These are phyloP conservation scores for Colletotrichum plurivorum DNA, from an alignment of 2,329 filamentous ascomycete species.

Conservation along the genomic window DNA sequence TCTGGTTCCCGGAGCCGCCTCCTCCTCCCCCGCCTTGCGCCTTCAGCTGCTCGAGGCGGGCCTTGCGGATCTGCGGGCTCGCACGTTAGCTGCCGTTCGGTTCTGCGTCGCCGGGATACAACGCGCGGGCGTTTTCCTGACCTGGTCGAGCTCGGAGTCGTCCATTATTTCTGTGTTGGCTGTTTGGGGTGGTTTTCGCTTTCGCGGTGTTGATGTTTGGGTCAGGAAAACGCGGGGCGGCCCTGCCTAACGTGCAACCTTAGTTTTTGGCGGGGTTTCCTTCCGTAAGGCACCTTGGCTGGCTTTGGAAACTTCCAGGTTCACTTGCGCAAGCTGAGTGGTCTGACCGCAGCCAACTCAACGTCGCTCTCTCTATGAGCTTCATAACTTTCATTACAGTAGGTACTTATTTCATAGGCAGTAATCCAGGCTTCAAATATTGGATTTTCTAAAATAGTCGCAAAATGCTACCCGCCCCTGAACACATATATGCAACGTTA, in stretches of 20 bases:
- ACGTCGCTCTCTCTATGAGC: background rate
- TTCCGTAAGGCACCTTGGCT: background rate
- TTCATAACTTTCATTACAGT: background rate
- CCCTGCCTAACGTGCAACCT: slow-evolving; percentile 28
- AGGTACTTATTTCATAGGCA: background rate
- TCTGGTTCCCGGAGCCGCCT: slow-evolving; percentile 63
- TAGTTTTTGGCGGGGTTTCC: slow-evolving; percentile 40
- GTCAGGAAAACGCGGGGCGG: slow-evolving; percentile 36
- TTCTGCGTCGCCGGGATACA: background rate
- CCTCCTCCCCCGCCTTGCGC: slow-evolving; percentile 70
- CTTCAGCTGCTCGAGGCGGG: slow-evolving; percentile 94
- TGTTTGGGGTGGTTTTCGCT: slow-evolving; percentile 4
- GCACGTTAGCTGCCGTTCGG: slow-evolving; percentile 26
- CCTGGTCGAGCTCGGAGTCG: slow-evolving; percentile 61
- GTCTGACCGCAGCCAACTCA: background rate
- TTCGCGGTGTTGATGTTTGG: slow-evolving; percentile 35
- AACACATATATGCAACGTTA: slow-evolving; percentile 8
- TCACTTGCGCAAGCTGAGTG: background rate
- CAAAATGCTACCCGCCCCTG: slow-evolving; percentile 19
- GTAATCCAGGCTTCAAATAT: background rate
- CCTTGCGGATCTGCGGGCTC: slow-evolving; percentile 81
- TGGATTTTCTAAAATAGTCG: slow-evolving; percentile 1
- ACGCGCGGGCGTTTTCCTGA: slow-evolving; percentile 33
- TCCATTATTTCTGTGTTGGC: slow-evolving; percentile 51
- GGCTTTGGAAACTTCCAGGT: slow-evolving; percentile 26